These are phyloP conservation scores for Plasmodium malariae DNA, from an alignment of 169 alveolate species.

Conservation along the genomic window DNA sequence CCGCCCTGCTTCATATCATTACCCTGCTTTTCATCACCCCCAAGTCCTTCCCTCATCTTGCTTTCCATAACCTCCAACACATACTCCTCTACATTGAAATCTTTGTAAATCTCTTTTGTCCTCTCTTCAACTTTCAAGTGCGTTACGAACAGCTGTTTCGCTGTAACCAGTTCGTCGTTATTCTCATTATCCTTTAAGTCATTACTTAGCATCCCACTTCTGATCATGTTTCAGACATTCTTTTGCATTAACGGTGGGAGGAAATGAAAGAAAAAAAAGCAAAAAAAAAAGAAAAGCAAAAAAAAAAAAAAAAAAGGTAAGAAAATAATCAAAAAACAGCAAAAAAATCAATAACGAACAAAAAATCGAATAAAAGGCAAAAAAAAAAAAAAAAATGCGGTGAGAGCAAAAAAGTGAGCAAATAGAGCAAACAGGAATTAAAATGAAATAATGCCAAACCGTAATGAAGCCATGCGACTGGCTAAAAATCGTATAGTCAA, in stretches of 20 bases:
- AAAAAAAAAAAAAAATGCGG: too few species aligned
- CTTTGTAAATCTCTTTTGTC: constrained; percentile 25
- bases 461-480: too few species aligned
- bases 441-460: too few species aligned
- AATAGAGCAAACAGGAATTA: too few species aligned
- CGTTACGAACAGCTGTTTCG: constrained; percentile 39
- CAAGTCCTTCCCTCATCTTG: neutral
- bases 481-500: too few species aligned
- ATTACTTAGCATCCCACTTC: neutral
- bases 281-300: neutral
- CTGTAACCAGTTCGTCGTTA: constrained; percentile 34
- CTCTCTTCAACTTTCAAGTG: constrained; percentile 62
- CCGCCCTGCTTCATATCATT: neutral
- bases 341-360: too few species aligned
- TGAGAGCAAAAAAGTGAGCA: too few species aligned
- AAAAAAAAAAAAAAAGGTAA: too few species aligned
- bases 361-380: too few species aligned
- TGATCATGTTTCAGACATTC: constrained; percentile 29
- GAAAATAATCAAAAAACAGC: too few species aligned
- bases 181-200: neutral
- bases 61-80: constrained; percentile 16
- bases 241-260: neutral
- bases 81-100: constrained; percentile 60
- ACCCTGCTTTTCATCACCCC: neutral
- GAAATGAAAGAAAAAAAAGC: neutral